Conservation (phyloP, 208 protist genomes). For the Novymonas esmeraldas region DNA sequence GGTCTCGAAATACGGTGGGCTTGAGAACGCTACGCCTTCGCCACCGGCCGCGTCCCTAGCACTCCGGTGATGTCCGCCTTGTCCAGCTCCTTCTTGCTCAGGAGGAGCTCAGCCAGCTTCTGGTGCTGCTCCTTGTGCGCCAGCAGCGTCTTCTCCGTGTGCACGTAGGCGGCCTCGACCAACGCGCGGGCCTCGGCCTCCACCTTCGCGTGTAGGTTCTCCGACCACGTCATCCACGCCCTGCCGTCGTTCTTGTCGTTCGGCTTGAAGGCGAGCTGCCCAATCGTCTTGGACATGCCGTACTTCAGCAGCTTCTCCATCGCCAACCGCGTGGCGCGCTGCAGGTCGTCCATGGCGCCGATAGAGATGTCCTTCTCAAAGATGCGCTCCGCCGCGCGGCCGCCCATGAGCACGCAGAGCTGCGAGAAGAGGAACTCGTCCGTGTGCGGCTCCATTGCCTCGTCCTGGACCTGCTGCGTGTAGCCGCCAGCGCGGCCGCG, state of each 20-base stretch:
- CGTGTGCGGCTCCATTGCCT: conserved; percentile 89
- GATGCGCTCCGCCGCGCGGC: conserved; percentile 86
- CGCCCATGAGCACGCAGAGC: conserved; percentile 91
- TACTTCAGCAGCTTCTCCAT: conserved; percentile 90
- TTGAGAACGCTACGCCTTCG: neutral
- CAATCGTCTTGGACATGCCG: conserved; percentile 89
- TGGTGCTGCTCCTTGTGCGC: conserved; percentile 77
- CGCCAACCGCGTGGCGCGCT: conserved; percentile 85
- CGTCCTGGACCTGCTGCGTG: conserved; percentile 93
- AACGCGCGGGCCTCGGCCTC: conserved; percentile 82
- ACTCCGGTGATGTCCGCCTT: conserved; percentile 77
- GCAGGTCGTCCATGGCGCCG: conserved; percentile 92
- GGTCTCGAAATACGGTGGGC: no score
- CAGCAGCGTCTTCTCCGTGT: conserved; percentile 70
- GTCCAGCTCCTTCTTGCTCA: conserved; percentile 90
- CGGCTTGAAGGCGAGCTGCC: conserved; percentile 88
- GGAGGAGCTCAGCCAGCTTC: conserved; percentile 69
- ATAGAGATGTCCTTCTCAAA: conserved; percentile 90
- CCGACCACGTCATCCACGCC: conserved; percentile 90
- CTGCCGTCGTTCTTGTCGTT: conserved; percentile 90
- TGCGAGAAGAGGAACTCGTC: conserved; percentile 89
- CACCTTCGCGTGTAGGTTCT: conserved; percentile 87
- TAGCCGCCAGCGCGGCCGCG: conserved; percentile 89
- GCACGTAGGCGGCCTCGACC: conserved; percentile 67
- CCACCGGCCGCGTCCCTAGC: conserved; percentile 65